Base-by-base conservation (phyloP, 345 rosid genomes). In the Boechera divaricarpa region DNA sequence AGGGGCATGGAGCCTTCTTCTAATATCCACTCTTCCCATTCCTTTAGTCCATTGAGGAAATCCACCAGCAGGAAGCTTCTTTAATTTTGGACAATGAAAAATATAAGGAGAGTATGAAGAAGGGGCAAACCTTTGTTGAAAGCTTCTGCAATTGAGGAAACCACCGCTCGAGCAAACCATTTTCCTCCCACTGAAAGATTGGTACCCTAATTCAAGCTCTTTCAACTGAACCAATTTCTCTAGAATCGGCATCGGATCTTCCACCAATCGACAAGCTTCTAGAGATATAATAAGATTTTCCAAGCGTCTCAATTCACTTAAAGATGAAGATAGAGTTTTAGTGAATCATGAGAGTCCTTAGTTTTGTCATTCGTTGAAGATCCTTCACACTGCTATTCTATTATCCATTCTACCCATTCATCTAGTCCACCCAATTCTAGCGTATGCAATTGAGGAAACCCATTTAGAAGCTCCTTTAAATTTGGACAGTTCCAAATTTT, bases 171-270 rank as follows among this genome's bases (percentile, higher is more conserved):
- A 77, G 21, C 59, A 70, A 32, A 33, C 5, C 71, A 86, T 77
- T 54, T 44, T 21, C 16, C 54, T 81, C 21, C 85, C 86, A 15
- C 0, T 0, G 4, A 79, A 82, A 48, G 52, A 6, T 16, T 28
- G 58, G 68, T 54, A 12, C 59, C 71, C 5, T 18, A 69, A 11
- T 75, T 41, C 28, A 52, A 51, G 49, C 70, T 49, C 2, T 0
- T 13, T 35, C 24, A 87, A 69, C 63, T 73, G 47, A 12, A 67
- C 78, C 68, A 87, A 42, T 71, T 73, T 83, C 74, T 79, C 83
- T 38, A 85, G 72, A n/a, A 72, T 80, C 21, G 74, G 65, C 85
- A 85, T 84, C 1, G 86, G 86, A 51, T 81, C 72, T 48, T 35
- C 60, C 24, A 10, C 83, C 36, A 87, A 79, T 11, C 11, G 1